These are phyloP conservation scores for Hygrocybe punicea DNA, from an alignment of 768 basidiomycete genomes.

Conservation along the genomic window DNA sequence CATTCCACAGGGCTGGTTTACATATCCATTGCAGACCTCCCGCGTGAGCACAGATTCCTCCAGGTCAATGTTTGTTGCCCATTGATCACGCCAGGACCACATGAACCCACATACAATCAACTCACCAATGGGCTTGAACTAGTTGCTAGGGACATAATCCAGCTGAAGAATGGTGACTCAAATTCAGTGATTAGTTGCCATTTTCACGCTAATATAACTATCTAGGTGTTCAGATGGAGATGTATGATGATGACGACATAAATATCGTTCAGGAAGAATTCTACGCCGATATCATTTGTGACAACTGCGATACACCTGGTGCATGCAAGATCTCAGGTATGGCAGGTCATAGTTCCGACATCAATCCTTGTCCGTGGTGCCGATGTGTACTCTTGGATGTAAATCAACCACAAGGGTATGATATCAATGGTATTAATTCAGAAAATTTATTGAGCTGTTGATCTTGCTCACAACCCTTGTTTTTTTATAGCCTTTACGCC, in stretches of 20 bases:
- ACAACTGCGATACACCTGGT: slow-evolving; percentile 27
- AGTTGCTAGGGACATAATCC: slow-evolving; percentile 12
- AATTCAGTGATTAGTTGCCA: not conserved
- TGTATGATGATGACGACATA: slow-evolving; percentile 11
- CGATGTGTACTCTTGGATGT: slow-evolving; percentile 18
- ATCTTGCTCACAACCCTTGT: not conserved
- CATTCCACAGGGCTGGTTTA: not conserved
- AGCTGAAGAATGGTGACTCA: slow-evolving; percentile 23
- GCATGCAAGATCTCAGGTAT: slow-evolving; percentile 25
- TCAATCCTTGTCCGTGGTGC: slow-evolving; percentile 29
- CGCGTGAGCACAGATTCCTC: not conserved
- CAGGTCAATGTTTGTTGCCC: slow-evolving; percentile 17
- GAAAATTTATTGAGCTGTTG: not conserved
- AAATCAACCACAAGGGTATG: slow-evolving; percentile 13
- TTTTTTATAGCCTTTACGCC: slow-evolving; percentile 5
- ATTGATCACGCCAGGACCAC: slow-evolving; percentile 25
- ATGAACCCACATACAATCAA: slow-evolving; percentile 23
- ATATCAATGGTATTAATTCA: slow-evolving; percentile 1
- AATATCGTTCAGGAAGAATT: slow-evolving; percentile 8
- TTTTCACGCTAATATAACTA: not conserved
- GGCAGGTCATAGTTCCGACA: slow-evolving; percentile 23
- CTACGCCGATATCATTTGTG: slow-evolving; percentile 25
- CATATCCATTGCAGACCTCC: not conserved
- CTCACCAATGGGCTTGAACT: slow-evolving; percentile 25
- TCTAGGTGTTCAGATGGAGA: slow-evolving; percentile 26